Evolutionary conservation across 257 asterid species (phyloP).

Genomic region (Euphrasia confusa): DNA sequence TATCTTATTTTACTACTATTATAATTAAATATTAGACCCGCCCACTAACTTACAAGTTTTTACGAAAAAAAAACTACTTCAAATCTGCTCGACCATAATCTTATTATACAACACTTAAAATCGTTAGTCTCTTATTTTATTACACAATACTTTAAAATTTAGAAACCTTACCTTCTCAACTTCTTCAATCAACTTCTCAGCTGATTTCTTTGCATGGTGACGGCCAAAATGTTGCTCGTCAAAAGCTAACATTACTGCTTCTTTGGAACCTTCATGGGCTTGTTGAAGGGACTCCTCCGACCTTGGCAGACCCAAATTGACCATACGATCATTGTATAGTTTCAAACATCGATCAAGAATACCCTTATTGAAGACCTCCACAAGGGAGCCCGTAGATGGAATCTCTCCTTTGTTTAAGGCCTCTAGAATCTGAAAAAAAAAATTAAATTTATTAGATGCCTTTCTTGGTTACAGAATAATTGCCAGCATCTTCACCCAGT

Average conservation of each 20-base stretch:
- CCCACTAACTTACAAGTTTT: too few species aligned
- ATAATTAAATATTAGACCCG: too few species aligned
- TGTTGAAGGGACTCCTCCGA: conserved; percentile 52
- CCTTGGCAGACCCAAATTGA: conserved; percentile 51
- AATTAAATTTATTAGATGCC: background rate
- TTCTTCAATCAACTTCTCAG: conserved; percentile 68
- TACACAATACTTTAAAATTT: too few species aligned
- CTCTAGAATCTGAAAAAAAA: conserved; percentile 66
- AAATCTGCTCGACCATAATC: too few species aligned
- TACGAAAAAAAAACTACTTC: too few species aligned
- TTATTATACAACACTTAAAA: too few species aligned
- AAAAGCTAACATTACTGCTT: conserved; percentile 55
- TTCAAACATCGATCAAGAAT: conserved; percentile 72
- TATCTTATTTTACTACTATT: too few species aligned
- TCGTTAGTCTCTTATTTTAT: too few species aligned
- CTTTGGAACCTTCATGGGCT: conserved; percentile 60
- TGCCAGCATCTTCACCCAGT: conserved; percentile 4
- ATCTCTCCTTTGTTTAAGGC: conserved; percentile 98
- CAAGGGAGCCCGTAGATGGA: conserved; percentile 96
- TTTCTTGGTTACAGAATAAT: background rate
- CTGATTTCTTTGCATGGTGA: conserved; percentile 89
- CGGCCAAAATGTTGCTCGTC: conserved; percentile 96
- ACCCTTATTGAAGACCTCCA: conserved; percentile 89
- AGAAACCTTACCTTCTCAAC: conserved; percentile 56
- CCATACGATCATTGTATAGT: conserved; percentile 54